Evolutionary conservation across 441 rosid genomes (phyloP), one percentile per base, ranked within the genome.

Genomic region (Bruguiera hainesii): DNA sequence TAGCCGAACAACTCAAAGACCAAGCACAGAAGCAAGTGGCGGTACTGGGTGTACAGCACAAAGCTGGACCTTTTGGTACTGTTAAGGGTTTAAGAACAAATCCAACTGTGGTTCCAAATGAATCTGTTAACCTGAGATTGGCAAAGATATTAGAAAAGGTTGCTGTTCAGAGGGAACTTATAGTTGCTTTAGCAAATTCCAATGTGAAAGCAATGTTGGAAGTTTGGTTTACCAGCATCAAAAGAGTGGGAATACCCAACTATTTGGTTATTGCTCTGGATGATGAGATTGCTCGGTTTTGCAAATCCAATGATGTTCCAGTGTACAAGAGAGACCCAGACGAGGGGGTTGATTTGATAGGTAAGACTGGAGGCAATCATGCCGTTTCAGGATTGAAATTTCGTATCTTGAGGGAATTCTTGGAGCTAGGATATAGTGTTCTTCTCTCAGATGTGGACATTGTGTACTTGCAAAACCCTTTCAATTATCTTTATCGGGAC

Each of bases 361-460:
- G 87, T 60, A 85, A 76, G 78, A 74, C 71, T 0, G 98, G 98
- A 37, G 86, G 89, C 63, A 93, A 91, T 75, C 98, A 93, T 69
- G 98, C 95, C 39, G 97, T 94, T 59, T 94, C 97, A 26, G 96
- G 89, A 16, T 72, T 94, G 84, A 94, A 94, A 66, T 93, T 94
- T 69, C 92, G 80, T 15, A 85, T 91, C 49, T 75, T 94, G 70
- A 83, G 98, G 81, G 98, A 94, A 85, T 94, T 94, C 69, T 76
- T 91, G 85, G 98, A 88, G 73, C 79, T 94, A 28, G 98, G 98
- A 23, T 94, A 91, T 49, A 78, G 97, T 67, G 97, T 94, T 74
- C 97, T 94, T 72, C 98, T 94, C 66, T 94, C 98, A 18, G 99
- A 94, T 75, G 85, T 94, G 48, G 99, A 94, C 67, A 91, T 94